Base-by-base conservation (phyloP, 768 basidiomycete genomes). In the Trametes cingulata region DNA sequence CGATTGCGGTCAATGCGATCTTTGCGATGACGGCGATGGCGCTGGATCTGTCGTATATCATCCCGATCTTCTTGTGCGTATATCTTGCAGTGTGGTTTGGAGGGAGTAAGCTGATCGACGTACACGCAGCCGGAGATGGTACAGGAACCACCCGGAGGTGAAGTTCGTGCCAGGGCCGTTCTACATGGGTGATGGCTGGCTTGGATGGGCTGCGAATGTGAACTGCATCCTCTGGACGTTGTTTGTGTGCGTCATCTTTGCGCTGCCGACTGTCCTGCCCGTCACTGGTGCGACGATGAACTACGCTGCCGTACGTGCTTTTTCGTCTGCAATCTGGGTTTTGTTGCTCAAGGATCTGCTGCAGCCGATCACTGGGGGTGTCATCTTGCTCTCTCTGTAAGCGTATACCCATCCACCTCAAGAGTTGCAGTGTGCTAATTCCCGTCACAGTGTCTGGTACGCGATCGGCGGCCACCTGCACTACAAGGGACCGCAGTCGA, bases 91-190 rank as follows among this genome's bases (percentile, higher is more conserved):
- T 4, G 15, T 33, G 19, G 22, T 12, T 24, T 33, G 9, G n/a
- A 15, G 22, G 2, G 45, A 4, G n/a, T 37, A 13, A 2, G 52
- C 39, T 55, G 33, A 58, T 48, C 22, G 19, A 1, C 19, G n/a
- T 17, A 6, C 29, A 17, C 56, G 36, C 54, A 77, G 79, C 61
- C 83, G 91, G 41, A 79, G 91, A 29, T 68, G 85, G 27, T 91
- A 80, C 72, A 75, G 79, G 63, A 79, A 85, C 55, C 91, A 93
- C 68, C 88, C 90, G 0, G 91, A 93, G 48, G 91, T 94, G 37
- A 78, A 81, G 67, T 94, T 94, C 79, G 85, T 82, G 61, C 92
- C 92, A 4, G 92, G 92, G 12, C 91, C 92, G 6, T 93, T 93
- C 76, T 93, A 87, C 75, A 85, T 93, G 84, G 88, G 91, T 29